phyloP scores from a whole-genome alignment of 2,329 filamentous ascomycete species.

The Monilinia vaccinii-corymbosi region DNA sequence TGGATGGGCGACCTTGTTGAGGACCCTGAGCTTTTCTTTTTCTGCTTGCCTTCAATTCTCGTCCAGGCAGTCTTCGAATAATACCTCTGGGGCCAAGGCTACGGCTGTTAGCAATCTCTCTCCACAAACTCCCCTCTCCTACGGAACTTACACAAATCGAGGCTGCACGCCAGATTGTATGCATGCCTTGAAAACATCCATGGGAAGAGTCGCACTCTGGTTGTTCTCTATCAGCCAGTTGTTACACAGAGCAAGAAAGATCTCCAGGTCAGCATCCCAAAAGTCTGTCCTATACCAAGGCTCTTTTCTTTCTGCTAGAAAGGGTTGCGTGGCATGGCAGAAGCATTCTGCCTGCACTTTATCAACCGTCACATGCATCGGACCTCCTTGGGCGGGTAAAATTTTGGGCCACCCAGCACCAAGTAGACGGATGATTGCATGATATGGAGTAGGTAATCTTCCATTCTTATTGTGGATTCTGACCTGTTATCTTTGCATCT shows the following conservation, averaged over 20 bases:
- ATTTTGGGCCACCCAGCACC: neutral
- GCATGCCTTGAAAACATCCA: neutral
- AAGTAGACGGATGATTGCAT: neutral
- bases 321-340: neutral
- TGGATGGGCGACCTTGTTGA: neutral
- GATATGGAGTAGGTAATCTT: neutral
- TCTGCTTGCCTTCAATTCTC: neutral
- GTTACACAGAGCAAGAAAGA: neutral
- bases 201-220: neutral
- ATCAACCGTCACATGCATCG: neutral
- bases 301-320: slow-evolving; percentile 1
- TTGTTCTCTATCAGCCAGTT: neutral
- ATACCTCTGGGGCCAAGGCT: neutral
- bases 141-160: neutral
- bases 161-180: neutral
- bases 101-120: neutral
- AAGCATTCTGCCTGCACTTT: neutral
- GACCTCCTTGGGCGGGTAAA: too few relatives aligned
- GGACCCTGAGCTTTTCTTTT: neutral
- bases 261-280: slow-evolving; percentile 1
- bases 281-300: slow-evolving; percentile 1
- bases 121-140: neutral
- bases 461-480: neutral
- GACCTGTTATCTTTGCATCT: neutral
- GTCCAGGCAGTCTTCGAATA: neutral